Conservation (phyloP, 2,329 filamentous ascomycete species). For the Pseudogymnoascus sp. region DNA sequence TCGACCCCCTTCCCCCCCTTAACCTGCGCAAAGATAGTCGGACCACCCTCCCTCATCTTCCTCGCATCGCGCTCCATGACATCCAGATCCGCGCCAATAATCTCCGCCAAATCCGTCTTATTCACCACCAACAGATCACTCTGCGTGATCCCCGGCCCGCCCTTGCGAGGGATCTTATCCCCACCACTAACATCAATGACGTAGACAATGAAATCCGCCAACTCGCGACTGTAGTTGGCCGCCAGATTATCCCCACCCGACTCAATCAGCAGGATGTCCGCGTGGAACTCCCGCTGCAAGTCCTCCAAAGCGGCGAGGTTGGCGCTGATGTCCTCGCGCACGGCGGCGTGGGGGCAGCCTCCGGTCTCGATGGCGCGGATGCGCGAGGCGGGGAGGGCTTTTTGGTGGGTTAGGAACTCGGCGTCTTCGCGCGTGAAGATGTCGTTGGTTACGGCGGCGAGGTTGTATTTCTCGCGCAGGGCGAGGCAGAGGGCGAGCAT, state of each 20-base stretch:
- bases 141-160: constrained; percentile 93
- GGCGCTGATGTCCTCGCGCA: constrained; percentile 90
- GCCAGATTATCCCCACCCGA: constrained; percentile 93
- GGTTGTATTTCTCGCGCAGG: constrained; percentile 70
- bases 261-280: constrained; percentile 88
- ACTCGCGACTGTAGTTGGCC: constrained; percentile 89
- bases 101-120: constrained; percentile 89
- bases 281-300: constrained; percentile 68
- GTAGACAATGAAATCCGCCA: constrained; percentile 97
- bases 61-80: constrained; percentile 94
- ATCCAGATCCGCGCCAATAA: constrained; percentile 77
- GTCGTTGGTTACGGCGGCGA: constrained; percentile 96
- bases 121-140: constrained; percentile 91
- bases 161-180: constrained; percentile 94
- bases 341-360: constrained; percentile 92
- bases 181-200: constrained; percentile 96
- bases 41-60: constrained; percentile 91
- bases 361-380: constrained; percentile 97
- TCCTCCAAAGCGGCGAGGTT: constrained; percentile 91
- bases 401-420: constrained; percentile 86
- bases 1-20: constrained; percentile 81
- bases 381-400: constrained; percentile 70
- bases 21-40: constrained; percentile 94
- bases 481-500: constrained; percentile 89
- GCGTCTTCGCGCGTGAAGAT: constrained; percentile 98